Evolutionary conservation across 495 filamentous ascomycete genomes (phyloP).

Genomic region (Penicillium ucsense): DNA sequence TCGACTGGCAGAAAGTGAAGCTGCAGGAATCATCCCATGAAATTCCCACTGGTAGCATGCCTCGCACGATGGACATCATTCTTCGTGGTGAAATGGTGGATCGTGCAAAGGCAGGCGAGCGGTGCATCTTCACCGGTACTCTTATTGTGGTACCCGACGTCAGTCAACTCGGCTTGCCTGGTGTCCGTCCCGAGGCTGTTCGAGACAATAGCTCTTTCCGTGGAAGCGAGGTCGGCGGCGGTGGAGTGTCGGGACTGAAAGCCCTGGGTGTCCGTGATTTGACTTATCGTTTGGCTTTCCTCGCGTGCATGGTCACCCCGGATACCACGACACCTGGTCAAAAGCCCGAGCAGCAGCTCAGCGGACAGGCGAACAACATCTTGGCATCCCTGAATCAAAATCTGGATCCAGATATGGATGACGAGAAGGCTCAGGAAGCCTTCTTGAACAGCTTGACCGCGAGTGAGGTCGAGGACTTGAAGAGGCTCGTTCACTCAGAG

Average conservation of each 20-base stretch:
- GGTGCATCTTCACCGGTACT: constrained; percentile 93
- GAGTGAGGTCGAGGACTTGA: constrained; percentile 82
- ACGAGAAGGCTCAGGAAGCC: constrained; percentile 80
- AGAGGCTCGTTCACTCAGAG: constrained; percentile 86
- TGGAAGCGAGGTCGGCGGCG: constrained; percentile 68
- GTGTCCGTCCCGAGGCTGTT: constrained; percentile 73
- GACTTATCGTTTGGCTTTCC: constrained; percentile 94
- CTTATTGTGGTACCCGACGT: constrained; percentile 96
- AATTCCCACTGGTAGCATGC: constrained; percentile 98
- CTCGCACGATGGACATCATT: constrained; percentile 94
- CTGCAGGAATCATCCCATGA: constrained; percentile 97
- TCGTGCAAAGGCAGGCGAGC: constrained; percentile 92
- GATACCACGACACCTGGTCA: constrained; percentile 74
- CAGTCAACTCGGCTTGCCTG: constrained; percentile 86
- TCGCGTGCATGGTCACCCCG: constrained; percentile 93
- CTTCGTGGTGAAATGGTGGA: constrained; percentile 98
- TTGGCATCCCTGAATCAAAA: constrained; percentile 71
- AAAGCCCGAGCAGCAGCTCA: constrained; percentile 53
- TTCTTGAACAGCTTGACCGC: constrained; percentile 74
- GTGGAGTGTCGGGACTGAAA: constrained; percentile 81
- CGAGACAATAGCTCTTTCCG: constrained; percentile 71
- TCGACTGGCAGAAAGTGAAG: constrained; percentile 98
- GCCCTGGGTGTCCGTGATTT: constrained; percentile 88
- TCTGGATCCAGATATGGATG: constrained; percentile 53
- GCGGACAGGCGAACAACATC: constrained; percentile 67